Evolutionary conservation across 345 rosid genomes (phyloP).

Genomic region (Nasturtium officinale): DNA sequence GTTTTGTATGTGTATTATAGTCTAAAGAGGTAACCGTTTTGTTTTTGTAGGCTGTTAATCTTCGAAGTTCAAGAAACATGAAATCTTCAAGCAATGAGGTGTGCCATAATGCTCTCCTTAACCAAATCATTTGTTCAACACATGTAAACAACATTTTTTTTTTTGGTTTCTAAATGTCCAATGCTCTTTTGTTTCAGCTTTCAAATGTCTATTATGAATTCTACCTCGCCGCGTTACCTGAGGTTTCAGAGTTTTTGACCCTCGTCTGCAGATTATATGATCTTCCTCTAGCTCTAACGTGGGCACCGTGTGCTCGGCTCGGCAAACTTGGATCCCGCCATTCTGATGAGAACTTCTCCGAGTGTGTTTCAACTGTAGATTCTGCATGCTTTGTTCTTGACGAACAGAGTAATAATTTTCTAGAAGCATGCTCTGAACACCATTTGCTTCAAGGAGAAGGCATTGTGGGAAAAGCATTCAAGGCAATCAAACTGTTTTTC

Average conservation of each 20-base stretch:
- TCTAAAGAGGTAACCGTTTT: slow-evolving; percentile 29
- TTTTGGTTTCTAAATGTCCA: slow-evolving; percentile 11
- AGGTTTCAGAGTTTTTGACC: slow-evolving; percentile 54
- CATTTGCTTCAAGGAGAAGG: slow-evolving; percentile 80
- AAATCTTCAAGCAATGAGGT: slow-evolving; percentile 59
- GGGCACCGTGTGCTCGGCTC: slow-evolving; percentile 74
- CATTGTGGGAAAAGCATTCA: slow-evolving; percentile 78
- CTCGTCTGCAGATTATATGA: slow-evolving; percentile 60
- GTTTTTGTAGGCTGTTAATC: slow-evolving; percentile 75
- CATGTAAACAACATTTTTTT: neutral
- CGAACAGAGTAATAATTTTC: slow-evolving; percentile 50
- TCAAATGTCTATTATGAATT: slow-evolving; percentile 54
- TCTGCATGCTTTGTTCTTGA: slow-evolving; percentile 70
- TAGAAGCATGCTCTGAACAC: slow-evolving; percentile 80
- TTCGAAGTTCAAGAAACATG: slow-evolving; percentile 66
- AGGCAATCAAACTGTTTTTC: slow-evolving; percentile 61
- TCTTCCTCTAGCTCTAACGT: slow-evolving; percentile 83
- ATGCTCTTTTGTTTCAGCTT: slow-evolving; percentile 37
- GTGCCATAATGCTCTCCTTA: slow-evolving; percentile 29
- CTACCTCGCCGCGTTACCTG: slow-evolving; percentile 60
- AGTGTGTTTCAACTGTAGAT: slow-evolving; percentile 70
- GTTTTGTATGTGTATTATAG: slow-evolving; percentile 24
- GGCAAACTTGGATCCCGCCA: slow-evolving; percentile 73
- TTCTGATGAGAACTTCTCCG: slow-evolving; percentile 64
- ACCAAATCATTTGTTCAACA: slow-evolving; percentile 21